Percentiles rank a stretch among this genome's conserved stretches.
These are phyloP conservation scores for Mollisia scopiformis DNA, from an alignment of 2,329 filamentous ascomycete species.

Conservation along the genomic window DNA sequence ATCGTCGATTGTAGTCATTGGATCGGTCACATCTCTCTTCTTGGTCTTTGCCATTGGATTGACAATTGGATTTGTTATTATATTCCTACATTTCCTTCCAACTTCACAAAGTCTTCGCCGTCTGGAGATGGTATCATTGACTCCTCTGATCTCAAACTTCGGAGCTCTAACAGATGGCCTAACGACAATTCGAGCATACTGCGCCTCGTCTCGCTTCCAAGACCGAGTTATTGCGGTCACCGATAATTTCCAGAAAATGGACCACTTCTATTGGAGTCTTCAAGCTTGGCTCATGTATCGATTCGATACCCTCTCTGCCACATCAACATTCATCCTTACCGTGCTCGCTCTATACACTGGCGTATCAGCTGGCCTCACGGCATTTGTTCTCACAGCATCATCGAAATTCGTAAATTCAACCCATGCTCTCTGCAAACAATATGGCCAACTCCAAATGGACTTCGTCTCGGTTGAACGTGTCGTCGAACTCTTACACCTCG, in stretches of 20 bases:
- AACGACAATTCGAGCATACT: constrained; percentile 84
- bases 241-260: constrained; percentile 90
- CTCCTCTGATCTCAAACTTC: constrained; percentile 90
- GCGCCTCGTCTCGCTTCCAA: constrained; percentile 78
- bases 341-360: constrained; percentile 73
- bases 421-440: constrained; percentile 75
- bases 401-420: constrained; percentile 71
- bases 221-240: constrained; percentile 78
- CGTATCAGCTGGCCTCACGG: constrained; percentile 78
- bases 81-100: constrained; percentile 79
- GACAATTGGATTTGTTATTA: constrained; percentile 68
- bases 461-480: constrained; percentile 90
- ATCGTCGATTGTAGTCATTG: constrained; percentile 76
- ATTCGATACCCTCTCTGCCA: constrained; percentile 72
- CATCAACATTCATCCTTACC: constrained; percentile 75
- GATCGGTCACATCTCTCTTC: constrained; percentile 76
- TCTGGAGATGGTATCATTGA: constrained; percentile 87
- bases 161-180: constrained; percentile 84
- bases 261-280: constrained; percentile 93
- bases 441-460: constrained; percentile 87
- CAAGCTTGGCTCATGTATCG: constrained; percentile 85
- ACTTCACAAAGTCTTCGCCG: constrained; percentile 82
- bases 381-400: constrained; percentile 79
- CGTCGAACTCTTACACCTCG: constrained; percentile 77
- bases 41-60: constrained; percentile 72